Percentiles rank a stretch among this genome's conserved stretches.
Conservation (phyloP, 2,329 filamentous ascomycete genomes). For the Fusarium multiceps region DNA sequence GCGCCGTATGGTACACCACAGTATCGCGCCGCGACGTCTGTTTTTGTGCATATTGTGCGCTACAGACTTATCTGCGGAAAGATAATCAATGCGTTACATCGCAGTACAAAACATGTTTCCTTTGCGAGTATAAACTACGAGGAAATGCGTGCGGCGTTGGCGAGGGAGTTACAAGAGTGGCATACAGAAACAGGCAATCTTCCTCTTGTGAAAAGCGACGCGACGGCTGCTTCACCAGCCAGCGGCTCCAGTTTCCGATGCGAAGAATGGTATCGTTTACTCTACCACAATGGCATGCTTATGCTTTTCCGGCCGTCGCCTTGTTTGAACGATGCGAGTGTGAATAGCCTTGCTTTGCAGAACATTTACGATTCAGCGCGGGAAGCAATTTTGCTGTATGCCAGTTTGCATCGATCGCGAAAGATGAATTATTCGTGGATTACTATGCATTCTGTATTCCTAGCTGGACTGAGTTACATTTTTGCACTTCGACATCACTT, state of each 20-base stretch:
- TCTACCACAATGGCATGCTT: conserved; percentile 57
- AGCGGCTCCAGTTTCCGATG: conserved; percentile 55
- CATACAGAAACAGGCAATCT: conserved; percentile 44
- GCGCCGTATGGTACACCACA: conserved; percentile 39
- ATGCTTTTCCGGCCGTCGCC: conserved; percentile 57
- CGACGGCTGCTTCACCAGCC: conserved; percentile 16
- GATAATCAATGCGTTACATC: conserved; percentile 51
- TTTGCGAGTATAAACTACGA: conserved; percentile 24
- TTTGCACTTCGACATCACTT: conserved; percentile 57
- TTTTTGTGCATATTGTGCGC: conserved; percentile 55
- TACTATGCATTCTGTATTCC: conserved; percentile 60
- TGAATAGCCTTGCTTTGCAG: conserved; percentile 47
- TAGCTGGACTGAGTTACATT: conserved; percentile 58
- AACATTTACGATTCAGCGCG: conserved; percentile 54
- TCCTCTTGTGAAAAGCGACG: conserved; percentile 44
- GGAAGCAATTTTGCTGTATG: conserved; percentile 56
- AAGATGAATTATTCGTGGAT: conserved; percentile 63
- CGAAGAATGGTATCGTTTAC: conserved; percentile 56
- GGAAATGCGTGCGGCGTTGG: conserved; percentile 36
- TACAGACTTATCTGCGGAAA: conserved; percentile 56
- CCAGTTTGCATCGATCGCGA: conserved; percentile 56
- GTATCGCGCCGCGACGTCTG: conserved; percentile 43
- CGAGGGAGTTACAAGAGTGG: conserved; percentile 49
- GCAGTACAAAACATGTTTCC: conserved; percentile 39
- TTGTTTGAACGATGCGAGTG: conserved; percentile 44